Evolutionary conservation across 1,284 basidiomycete species (phyloP).

Genomic region (Apiotrichum siamense): DNA sequence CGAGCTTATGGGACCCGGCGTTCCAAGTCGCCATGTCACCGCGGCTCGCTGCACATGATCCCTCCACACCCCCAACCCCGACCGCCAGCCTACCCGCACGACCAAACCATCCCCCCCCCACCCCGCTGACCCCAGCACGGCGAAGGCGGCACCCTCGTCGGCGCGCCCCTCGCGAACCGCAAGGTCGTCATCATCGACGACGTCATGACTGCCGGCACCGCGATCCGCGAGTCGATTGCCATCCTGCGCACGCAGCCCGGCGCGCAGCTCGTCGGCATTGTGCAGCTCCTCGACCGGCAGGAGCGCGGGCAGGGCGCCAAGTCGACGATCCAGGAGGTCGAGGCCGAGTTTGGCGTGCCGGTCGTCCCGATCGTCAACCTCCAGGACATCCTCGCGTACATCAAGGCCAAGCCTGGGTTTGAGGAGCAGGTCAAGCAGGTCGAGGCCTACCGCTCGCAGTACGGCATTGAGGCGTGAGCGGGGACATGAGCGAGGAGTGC

Average conservation of each 20-base stretch:
- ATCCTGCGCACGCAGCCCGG: constrained; percentile 59
- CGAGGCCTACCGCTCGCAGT: constrained; percentile 72
- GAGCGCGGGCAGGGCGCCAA: constrained; percentile 63
- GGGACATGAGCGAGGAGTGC: too few relatives aligned
- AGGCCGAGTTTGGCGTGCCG: constrained; percentile 61
- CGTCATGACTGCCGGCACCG: constrained; percentile 94
- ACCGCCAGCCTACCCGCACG: too few relatives aligned
- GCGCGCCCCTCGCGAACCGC: constrained; percentile 70
- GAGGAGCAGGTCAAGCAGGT: constrained; percentile 65
- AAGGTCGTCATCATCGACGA: constrained; percentile 91
- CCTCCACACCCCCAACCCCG: too few relatives aligned
- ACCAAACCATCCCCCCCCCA: not conserved
- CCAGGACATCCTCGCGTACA: constrained; percentile 77
- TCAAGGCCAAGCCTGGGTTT: constrained; percentile 61
- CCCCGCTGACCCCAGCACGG: constrained; percentile 57
- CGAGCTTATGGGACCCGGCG: too few relatives aligned
- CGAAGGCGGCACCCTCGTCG: constrained; percentile 91
- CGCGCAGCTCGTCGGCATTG: constrained; percentile 80
- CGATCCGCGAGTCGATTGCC: constrained; percentile 72
- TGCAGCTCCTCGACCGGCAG: constrained; percentile 83
- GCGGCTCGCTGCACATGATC: too few relatives aligned
- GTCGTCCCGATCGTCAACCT: constrained; percentile 73
- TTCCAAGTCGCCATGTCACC: too few relatives aligned
- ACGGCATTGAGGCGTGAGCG: constrained; percentile 54
- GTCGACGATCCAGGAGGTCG: constrained; percentile 83